Evolutionary conservation across 2,329 filamentous ascomycete genomes (phyloP).

Genomic region (Trichoderma pleuroti): DNA sequence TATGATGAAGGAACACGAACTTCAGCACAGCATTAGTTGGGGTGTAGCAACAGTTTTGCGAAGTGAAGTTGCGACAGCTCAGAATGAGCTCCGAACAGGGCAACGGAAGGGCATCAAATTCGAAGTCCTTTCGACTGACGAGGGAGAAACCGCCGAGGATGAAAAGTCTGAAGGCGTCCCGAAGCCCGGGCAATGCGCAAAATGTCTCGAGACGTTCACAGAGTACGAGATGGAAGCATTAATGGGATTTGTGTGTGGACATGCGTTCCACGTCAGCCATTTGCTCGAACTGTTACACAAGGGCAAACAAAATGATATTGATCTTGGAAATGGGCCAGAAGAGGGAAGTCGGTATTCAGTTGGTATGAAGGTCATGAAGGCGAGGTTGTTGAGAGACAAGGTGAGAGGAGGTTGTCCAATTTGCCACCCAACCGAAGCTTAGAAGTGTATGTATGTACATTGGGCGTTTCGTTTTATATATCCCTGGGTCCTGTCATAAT

Average conservation of each 20-base stretch:
- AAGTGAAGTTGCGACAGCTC: slow-evolving; percentile 81
- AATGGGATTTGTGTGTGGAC: slow-evolving; percentile 76
- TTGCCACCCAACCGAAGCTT: slow-evolving; percentile 37
- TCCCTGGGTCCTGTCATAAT: not conserved
- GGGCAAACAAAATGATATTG: slow-evolving; percentile 45
- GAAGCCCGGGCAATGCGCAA: slow-evolving; percentile 56
- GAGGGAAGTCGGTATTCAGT: slow-evolving; percentile 59
- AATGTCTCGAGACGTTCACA: slow-evolving; percentile 54
- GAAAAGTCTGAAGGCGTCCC: slow-evolving; percentile 28
- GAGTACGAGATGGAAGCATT: slow-evolving; percentile 67
- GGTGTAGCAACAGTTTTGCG: slow-evolving; percentile 83
- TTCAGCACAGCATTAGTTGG: slow-evolving; percentile 87
- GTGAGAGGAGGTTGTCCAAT: slow-evolving; percentile 63
- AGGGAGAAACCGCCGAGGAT: slow-evolving; percentile 23
- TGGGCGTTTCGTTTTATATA: slow-evolving; percentile 13
- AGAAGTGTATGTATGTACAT: slow-evolving; percentile 9
- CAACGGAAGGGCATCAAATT: slow-evolving; percentile 88
- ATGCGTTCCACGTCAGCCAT: slow-evolving; percentile 75
- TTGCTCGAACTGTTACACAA: slow-evolving; percentile 54
- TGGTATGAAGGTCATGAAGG: slow-evolving; percentile 83
- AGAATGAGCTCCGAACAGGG: slow-evolving; percentile 74
- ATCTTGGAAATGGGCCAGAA: slow-evolving; percentile 43
- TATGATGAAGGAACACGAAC: slow-evolving; percentile 93
- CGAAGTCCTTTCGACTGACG: slow-evolving; percentile 55
- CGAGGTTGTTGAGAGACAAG: slow-evolving; percentile 70